Base-by-base conservation (phyloP, 1,284 basidiomycete species). In the Cryptococcus deneoformans region DNA sequence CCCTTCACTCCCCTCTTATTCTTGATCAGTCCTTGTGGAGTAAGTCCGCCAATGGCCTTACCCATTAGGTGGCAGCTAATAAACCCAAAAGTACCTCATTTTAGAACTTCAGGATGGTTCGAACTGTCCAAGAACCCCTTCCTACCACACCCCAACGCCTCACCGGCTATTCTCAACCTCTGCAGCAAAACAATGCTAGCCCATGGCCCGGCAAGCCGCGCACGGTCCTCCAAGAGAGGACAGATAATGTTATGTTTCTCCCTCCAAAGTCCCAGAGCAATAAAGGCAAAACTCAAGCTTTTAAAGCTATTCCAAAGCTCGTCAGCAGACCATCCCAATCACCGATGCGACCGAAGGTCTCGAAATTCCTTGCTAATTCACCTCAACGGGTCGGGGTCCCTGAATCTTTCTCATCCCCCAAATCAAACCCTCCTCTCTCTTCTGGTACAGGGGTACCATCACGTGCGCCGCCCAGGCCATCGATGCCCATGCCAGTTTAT, bases 161-260 rank as follows among this genome's bases (percentile, higher is more conserved):
- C n/a, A 57, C 61, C 10, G 52, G 50, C 20, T 53, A n/a, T 35
- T 40, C 20, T 39, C 52, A 35, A 11, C 52, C 39, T 10, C 12
- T 16, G 2, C 34, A 16, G 24, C 10, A 16, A 47, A 34, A 10
- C 46, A 47, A 35, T 35, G 34, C 24, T 47, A 34, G 16, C 29
- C 16, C 48, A 20, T 46, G 35, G 45, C 36, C 10, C 34, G 45
- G 12, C n/a, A 51, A 42, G 43, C 60, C 46, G 36, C 42, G 61
- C 37, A n/a, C 56, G 11, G 54, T 60, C 24, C 35, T 65, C 11
- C 60, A 60, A n/a, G 63, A 65, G 48, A 44, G 57, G 44, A 16
- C 34, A 6, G 63, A 65, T 12, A 65, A 65, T 44, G 35, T 57
- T n/a, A 44, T 54, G 39, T 20, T 6, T 29, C 50, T 53, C 20